Percentiles rank a stretch among this genome's conserved stretches.
These are phyloP conservation scores for Podochytrium sp. DNA, from an alignment of 192 early-diverging fungal species.

Conservation along the genomic window DNA sequence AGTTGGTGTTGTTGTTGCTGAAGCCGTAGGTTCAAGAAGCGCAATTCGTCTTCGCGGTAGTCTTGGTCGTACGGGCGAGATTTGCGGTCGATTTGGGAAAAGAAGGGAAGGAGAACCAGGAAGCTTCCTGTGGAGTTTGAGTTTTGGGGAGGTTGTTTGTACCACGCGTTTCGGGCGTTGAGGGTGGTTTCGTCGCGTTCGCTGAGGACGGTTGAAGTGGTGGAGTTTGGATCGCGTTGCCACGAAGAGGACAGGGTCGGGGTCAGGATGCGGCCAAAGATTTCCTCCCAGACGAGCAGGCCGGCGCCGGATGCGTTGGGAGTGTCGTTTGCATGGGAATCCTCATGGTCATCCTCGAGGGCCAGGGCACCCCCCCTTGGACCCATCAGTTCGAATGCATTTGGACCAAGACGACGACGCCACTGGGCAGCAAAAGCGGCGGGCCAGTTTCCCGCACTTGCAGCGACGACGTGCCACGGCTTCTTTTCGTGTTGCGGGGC, in stretches of 20 bases:
- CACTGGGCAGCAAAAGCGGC: background rate
- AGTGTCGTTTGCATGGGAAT: no score
- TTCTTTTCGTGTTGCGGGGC: background rate
- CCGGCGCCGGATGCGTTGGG: constrained; percentile 1
- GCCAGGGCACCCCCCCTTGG: background rate
- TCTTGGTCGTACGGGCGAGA: constrained; percentile 1
- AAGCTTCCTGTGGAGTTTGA: background rate
- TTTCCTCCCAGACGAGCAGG: constrained; percentile 13
- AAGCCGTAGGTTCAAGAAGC: background rate
- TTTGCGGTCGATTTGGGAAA: background rate
- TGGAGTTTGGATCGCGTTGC: background rate
- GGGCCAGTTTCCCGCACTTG: constrained; percentile 1
- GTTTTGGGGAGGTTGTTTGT: background rate
- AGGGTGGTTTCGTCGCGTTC: no score
- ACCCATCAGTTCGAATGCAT: background rate
- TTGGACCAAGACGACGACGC: background rate
- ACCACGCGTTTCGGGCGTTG: background rate
- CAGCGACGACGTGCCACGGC: background rate
- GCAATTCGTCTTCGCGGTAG: background rate
- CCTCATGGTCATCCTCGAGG: no score
- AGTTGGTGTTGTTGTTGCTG: background rate
- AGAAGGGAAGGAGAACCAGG: background rate
- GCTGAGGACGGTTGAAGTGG: background rate
- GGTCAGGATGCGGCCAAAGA: background rate
- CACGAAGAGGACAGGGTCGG: background rate